Conservation (phyloP, 352 stramenopile genomes). For the Phytophthora europaea region DNA sequence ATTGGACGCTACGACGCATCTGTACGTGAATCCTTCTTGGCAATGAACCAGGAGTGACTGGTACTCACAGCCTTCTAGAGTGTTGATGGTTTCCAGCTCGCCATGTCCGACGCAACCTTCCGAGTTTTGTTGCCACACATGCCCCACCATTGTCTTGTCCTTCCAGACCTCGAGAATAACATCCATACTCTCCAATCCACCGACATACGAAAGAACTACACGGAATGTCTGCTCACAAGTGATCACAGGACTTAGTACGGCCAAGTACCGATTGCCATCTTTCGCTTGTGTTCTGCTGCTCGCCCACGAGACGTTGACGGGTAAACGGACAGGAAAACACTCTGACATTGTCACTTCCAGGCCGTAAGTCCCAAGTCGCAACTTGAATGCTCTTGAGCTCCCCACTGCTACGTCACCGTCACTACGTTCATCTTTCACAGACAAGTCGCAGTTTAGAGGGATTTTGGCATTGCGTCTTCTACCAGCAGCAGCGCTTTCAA, state of each 20-base stretch:
- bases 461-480: conserved; percentile 13
- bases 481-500: conserved; percentile 6
- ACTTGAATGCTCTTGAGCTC: conserved; percentile 43
- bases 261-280: conserved; percentile 39
- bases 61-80: conserved; percentile 46
- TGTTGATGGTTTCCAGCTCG: conserved; percentile 36
- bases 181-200: conserved; percentile 45
- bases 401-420: conserved; percentile 32
- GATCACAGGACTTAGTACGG: conserved; percentile 53
- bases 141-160: conserved; percentile 27
- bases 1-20: conserved; percentile 50
- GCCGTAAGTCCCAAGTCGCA: conserved; percentile 55
- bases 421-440: conserved; percentile 22
- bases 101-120: conserved; percentile 32
- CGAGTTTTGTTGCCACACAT: conserved; percentile 34
- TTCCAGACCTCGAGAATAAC: conserved; percentile 58
- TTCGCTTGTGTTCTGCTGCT: conserved; percentile 30
- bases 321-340: conserved; percentile 37
- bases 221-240: conserved; percentile 33
- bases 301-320: conserved; percentile 52
- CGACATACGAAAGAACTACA: conserved; percentile 64
- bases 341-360: conserved; percentile 35
- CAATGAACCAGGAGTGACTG: conserved; percentile 49
- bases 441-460: conserved; percentile 2
- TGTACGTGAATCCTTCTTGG: conserved; percentile 46